Evolutionary conservation across 495 filamentous ascomycete species (phyloP), one percentile per base, ranked within the genome.

Genomic region (Hyaloscypha bicolor): DNA sequence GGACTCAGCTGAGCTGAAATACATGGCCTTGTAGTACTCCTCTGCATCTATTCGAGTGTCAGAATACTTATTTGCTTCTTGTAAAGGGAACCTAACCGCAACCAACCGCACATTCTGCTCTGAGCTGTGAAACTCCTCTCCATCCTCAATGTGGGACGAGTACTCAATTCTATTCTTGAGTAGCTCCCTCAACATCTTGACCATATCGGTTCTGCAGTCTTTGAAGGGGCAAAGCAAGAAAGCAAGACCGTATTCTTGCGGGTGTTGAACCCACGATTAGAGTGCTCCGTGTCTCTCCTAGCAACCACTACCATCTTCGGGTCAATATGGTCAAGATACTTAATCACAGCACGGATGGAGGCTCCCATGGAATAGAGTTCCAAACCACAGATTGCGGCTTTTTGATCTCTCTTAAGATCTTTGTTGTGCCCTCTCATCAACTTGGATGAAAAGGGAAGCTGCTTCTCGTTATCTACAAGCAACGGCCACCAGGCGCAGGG

Each of bases 21-120:
- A 87, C 84, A 88, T 87, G 32, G 80, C 77, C 61, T 79, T 85
- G 72, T 87, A 88, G 67, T 87, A 87, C 60, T 77, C 69, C 68
- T 88, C 85, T 1, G 86, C 81, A 60, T 87, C 86, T 37, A 37
- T 9, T 37, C 33, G 9, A 37, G 33, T 4, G 33, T 37, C 9
- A 37, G 33, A 37, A 4, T 9, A 4, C 5, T 37, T 37, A 9
- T 9, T 37, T 37, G 5, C 33, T 37, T 9, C 4, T 37, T 37
- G 33, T 5, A 9, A 37, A 37, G 33, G 9, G 33, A 37, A 37
- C 33, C 9, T 37, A 37, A 4, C 33, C n/a, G 76, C 76, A 11
- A 87, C 79, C 1, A 87, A 64, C 60, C 80, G 76, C 1, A 85
- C 85, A 71, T 88, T 88, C 71, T 87, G 84, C 73, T 86, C 82